Evolutionary conservation across 1,139 yeast species (phyloP).

Genomic region (Pichia sp.): DNA sequence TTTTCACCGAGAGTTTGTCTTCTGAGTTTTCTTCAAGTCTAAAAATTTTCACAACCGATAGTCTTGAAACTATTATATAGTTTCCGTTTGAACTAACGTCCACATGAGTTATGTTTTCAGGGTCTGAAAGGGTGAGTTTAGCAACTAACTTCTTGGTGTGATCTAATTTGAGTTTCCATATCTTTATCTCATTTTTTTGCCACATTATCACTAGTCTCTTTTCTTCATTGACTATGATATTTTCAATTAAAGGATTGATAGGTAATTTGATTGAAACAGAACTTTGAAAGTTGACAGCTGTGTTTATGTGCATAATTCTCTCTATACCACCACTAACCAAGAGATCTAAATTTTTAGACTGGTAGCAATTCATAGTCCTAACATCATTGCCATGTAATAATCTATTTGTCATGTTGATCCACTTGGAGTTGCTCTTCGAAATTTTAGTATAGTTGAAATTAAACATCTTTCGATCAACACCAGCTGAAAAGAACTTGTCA

Average conservation of each 20-base stretch:
- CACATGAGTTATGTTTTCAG: slow-evolving; percentile 74
- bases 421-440: slow-evolving; percentile 40
- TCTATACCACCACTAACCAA: slow-evolving; percentile 91
- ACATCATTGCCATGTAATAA: slow-evolving; percentile 87
- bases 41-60: slow-evolving; percentile 67
- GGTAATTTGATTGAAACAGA: slow-evolving; percentile 73
- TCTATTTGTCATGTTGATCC: slow-evolving; percentile 80
- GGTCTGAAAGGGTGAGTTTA: slow-evolving; percentile 66
- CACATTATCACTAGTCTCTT: slow-evolving; percentile 63
- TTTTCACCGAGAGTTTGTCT: slow-evolving; percentile 47
- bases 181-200: slow-evolving; percentile 77
- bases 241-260: slow-evolving; percentile 58
- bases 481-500: slow-evolving; percentile 75
- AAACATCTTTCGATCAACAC: slow-evolving; percentile 89
- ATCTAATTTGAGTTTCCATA: slow-evolving; percentile 57
- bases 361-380: slow-evolving; percentile 69
- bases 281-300: slow-evolving; percentile 64
- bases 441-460: slow-evolving; percentile 48
- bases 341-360: slow-evolving; percentile 64
- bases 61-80: slow-evolving; percentile 67
- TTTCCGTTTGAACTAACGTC: slow-evolving; percentile 65
- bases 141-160: slow-evolving; percentile 48
- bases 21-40: slow-evolving; percentile 41
- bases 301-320: slow-evolving; percentile 67
- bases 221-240: slow-evolving; percentile 47